Evolutionary conservation across 2,329 filamentous ascomycete species (phyloP).

Genomic region (Aspergillus aculeatus): DNA sequence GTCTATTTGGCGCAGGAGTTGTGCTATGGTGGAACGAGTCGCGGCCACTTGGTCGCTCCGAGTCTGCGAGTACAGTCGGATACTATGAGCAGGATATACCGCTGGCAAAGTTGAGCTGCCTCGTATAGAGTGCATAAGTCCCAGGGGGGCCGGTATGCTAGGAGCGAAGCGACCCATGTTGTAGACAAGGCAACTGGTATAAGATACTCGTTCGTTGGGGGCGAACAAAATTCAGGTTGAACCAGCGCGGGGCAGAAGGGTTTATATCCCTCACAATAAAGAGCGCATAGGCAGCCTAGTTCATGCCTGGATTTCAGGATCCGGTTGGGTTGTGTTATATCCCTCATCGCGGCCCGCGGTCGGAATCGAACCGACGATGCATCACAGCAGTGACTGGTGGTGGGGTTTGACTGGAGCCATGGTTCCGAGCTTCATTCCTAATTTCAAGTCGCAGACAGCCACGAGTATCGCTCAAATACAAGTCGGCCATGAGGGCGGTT

Average conservation of each 20-base stretch:
- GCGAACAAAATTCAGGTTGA: background rate
- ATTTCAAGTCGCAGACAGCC: background rate
- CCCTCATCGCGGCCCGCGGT: background rate
- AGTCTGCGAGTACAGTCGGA: constrained; percentile 46
- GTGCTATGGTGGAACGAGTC: constrained; percentile 78
- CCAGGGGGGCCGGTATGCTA: background rate
- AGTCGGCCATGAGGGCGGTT: background rate
- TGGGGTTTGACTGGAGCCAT: background rate
- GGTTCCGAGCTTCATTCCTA: background rate
- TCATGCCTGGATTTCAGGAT: background rate
- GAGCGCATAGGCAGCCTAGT: background rate
- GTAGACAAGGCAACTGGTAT: background rate
- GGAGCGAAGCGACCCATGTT: background rate
- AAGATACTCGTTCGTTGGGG: no score
- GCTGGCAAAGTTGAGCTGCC: background rate
- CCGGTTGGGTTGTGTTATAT: background rate
- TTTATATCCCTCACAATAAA: background rate
- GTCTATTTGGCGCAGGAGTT: constrained; percentile 90
- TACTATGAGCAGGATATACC: background rate
- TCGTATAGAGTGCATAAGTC: background rate
- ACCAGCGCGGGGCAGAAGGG: background rate
- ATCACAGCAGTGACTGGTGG: background rate
- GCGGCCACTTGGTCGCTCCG: constrained; percentile 53
- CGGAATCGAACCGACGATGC: background rate
- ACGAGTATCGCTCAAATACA: background rate